phyloP scores from a whole-genome alignment of 2,329 filamentous ascomycete species.

The Cladobotryum mycophilum region DNA sequence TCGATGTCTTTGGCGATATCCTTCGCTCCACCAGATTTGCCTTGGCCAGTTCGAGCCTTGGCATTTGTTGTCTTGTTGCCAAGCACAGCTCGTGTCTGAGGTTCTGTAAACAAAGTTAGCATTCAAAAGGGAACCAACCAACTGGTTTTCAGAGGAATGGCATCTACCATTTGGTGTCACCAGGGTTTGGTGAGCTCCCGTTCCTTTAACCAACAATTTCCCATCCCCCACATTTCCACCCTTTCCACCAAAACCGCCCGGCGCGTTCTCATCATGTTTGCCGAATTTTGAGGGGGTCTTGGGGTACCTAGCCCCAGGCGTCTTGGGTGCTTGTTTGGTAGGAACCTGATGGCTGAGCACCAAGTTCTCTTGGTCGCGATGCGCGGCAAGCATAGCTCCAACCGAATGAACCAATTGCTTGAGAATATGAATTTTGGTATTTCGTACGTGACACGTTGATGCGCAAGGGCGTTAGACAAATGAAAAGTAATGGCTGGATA shows the following conservation, averaged over 20 bases:
- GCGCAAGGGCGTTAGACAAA: too few relatives aligned
- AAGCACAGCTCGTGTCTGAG: slow-evolving; percentile 67
- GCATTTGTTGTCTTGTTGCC: slow-evolving; percentile 96
- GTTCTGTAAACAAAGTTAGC: slow-evolving; percentile 19
- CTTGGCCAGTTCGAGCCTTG: slow-evolving; percentile 65
- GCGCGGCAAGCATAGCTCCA: slow-evolving; percentile 62
- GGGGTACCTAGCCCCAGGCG: slow-evolving; percentile 65
- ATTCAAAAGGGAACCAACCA: neutral
- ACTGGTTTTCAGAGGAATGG: neutral
- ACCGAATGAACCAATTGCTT: neutral
- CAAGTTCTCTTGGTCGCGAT: slow-evolving; percentile 83
- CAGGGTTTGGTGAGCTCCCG: slow-evolving; percentile 49
- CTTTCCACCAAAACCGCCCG: slow-evolving; percentile 32
- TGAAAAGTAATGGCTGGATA: too few relatives aligned
- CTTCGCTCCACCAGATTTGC: slow-evolving; percentile 60
- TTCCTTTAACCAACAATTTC: slow-evolving; percentile 44
- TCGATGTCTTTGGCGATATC: slow-evolving; percentile 52
- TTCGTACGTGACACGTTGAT: too few relatives aligned
- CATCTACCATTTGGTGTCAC: slow-evolving; percentile 74
- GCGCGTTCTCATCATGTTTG: slow-evolving; percentile 77
- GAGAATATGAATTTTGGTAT: too few relatives aligned
- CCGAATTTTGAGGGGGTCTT: slow-evolving; percentile 78
- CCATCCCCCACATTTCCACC: slow-evolving; percentile 34
- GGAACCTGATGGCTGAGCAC: slow-evolving; percentile 68
- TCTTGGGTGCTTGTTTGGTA: slow-evolving; percentile 75